A percentile compares a stretch with the other conserved stretches of the same genome.
phyloP scores from a whole-genome alignment of 768 basidiomycete genomes.

The Auricularia sp. region DNA sequence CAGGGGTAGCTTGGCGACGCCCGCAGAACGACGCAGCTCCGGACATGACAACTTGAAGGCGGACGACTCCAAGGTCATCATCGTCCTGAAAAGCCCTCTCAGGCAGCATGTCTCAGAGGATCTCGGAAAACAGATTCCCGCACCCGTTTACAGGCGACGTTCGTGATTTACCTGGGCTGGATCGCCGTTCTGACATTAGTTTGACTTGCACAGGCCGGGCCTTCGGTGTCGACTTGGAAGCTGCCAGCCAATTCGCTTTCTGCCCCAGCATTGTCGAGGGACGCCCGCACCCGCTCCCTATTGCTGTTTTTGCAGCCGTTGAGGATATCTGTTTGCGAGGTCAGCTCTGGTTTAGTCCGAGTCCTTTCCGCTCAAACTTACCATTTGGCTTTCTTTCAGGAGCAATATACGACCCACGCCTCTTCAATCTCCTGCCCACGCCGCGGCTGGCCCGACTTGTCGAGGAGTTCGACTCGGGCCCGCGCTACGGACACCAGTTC shows the following conservation, averaged over 20 bases:
- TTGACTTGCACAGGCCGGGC: neutral
- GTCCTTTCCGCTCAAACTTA: neutral
- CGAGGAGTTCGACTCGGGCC: neutral
- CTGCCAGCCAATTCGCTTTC: neutral
- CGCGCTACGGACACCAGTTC: neutral
- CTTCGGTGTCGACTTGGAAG: neutral
- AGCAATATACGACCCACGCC: neutral
- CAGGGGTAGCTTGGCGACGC: too few species aligned
- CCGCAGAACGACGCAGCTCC: too few species aligned
- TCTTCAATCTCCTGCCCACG: neutral
- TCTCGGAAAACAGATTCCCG: too few species aligned
- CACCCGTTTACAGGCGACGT: too few species aligned
- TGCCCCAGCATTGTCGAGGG: neutral
- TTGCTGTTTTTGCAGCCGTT: neutral
- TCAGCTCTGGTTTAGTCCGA: neutral
- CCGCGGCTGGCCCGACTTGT: neutral
- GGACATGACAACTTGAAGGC: too few species aligned
- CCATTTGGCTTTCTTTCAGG: neutral
- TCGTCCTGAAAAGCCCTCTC: too few species aligned
- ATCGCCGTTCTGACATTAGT: too few species aligned
- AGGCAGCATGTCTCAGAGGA: too few species aligned
- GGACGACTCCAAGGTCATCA: too few species aligned
- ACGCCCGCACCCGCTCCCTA: neutral
- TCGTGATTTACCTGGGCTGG: too few species aligned
- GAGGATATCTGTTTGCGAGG: neutral